Evolutionary conservation across 2,329 filamentous ascomycete species (phyloP), one percentile per base, ranked within the genome.

Genomic region (Aspergillus aculeatus): DNA sequence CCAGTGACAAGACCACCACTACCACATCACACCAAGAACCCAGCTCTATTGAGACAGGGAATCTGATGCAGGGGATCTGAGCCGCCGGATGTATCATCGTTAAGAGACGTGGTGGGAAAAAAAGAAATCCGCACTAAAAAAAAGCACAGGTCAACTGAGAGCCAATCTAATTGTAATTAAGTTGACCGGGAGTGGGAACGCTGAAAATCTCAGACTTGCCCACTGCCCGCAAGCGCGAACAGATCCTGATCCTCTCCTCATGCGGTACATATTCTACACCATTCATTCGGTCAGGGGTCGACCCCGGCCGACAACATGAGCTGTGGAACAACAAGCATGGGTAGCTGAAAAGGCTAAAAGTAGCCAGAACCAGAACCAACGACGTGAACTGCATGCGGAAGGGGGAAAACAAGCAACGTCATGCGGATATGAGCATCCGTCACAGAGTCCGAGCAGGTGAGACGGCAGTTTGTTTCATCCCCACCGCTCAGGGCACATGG

Each of bases 401-500:
- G 16, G 16, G 6, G 16, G 16, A 41, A 23, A 21, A 41, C 23
- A 23, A 32, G 41, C 53, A 47, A 55, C 53, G 53, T 55, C 53
- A 55, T 55, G 53, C 51, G 24, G 31, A 31, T 29, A 10, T 11
- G 11, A 16, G 31, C 24, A 21, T 23, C 41, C 41, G 23, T 23
- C 53, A 54, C 35, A 26, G 24, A 38, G 31, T 38, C 19, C n/a
- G 41, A 47, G 21, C 53, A 55, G 41, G 38, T 55, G 53, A 48
- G 53, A 55, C 53, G 53, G 53, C 53, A 55, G 41, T 47, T 55
- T 62, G 64, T 66, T 65, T 66, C 63, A 66, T 60, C 56, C 54
- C 57, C 62, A 61, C 62, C 48, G 50, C 35, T 59, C 57, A 60
- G 59, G 53, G 63, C 62, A 61, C 57, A 55, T 61, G 62, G 62